A percentile compares a stretch with the other conserved stretches of the same genome.
These are phyloP conservation scores for Cercospora nicotianae DNA, from an alignment of 2,329 filamentous ascomycete species.

Conservation along the genomic window DNA sequence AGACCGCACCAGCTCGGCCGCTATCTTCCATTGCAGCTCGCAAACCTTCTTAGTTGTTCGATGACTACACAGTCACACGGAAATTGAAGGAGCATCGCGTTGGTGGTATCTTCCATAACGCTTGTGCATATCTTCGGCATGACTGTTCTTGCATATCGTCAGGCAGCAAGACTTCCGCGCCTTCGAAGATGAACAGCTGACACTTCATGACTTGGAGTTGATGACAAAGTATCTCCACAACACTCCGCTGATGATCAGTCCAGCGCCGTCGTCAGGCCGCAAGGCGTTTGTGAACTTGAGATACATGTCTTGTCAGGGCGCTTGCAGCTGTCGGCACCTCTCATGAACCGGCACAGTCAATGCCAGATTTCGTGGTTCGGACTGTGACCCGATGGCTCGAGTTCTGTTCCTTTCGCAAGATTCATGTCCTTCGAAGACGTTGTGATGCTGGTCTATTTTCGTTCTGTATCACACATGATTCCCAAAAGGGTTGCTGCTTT, in stretches of 20 bases:
- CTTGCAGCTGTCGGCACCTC: neutral
- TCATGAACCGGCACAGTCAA: neutral
- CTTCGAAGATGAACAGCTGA: neutral
- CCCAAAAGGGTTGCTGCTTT: neutral
- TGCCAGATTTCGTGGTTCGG: neutral
- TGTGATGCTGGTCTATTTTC: neutral
- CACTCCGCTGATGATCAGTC: neutral
- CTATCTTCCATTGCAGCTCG: neutral
- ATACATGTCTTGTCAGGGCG: slow-evolving; percentile 10
- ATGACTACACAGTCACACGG: neutral
- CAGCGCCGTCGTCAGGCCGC: slow-evolving; percentile 6
- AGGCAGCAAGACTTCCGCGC: neutral
- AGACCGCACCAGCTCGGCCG: neutral
- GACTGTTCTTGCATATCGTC: neutral
- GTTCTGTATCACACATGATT: neutral
- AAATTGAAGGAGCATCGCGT: neutral
- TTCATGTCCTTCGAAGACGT: neutral
- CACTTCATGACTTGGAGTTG: neutral
- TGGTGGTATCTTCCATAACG: neutral
- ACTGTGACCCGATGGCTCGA: neutral
- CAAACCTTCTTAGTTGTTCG: neutral
- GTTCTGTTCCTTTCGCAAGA: neutral
- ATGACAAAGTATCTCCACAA: neutral
- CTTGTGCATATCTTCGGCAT: neutral
- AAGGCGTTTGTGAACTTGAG: neutral